Conservation (phyloP, 495 filamentous ascomycete species). For the Neurospora sp. region DNA sequence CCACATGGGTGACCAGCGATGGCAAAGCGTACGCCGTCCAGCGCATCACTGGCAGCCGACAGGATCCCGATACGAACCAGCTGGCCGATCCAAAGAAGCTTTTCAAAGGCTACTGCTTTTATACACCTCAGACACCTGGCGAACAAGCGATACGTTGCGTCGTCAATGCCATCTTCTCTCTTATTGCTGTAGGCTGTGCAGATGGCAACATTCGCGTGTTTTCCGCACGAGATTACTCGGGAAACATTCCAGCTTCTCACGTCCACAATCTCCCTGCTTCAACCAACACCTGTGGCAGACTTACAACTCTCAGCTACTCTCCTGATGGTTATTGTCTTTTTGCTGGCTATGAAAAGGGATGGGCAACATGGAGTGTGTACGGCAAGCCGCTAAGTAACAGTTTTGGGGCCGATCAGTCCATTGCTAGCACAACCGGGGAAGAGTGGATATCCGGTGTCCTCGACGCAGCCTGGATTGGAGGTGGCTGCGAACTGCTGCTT, state of each 20-base stretch:
- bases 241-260: slow-evolving; percentile 88
- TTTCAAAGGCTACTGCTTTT: slow-evolving; percentile 88
- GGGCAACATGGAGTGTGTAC: slow-evolving; percentile 95
- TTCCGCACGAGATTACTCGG: slow-evolving; percentile 82
- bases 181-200: slow-evolving; percentile 77
- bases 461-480: slow-evolving; percentile 75
- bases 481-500: slow-evolving; percentile 76
- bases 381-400: slow-evolving; percentile 79
- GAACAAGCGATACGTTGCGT: slow-evolving; percentile 62
- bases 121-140: slow-evolving; percentile 50
- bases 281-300: slow-evolving; percentile 47
- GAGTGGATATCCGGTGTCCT: slow-evolving; percentile 68
- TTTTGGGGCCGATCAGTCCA: slow-evolving; percentile 56
- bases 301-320: slow-evolving; percentile 77
- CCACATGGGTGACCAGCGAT: slow-evolving; percentile 85
- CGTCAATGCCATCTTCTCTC: slow-evolving; percentile 88
- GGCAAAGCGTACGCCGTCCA: slow-evolving; percentile 92
- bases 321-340: slow-evolving; percentile 96
- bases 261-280: slow-evolving; percentile 58
- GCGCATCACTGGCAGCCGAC: slow-evolving; percentile 28
- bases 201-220: slow-evolving; percentile 79
- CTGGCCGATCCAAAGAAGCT: slow-evolving; percentile 46
- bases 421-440: slow-evolving; percentile 60
- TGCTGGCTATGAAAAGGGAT: slow-evolving; percentile 85
- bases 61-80: slow-evolving; percentile 18